phyloP scores from a whole-genome alignment of 2,329 filamentous ascomycete genomes.

The Gnomoniopsis sp. region DNA sequence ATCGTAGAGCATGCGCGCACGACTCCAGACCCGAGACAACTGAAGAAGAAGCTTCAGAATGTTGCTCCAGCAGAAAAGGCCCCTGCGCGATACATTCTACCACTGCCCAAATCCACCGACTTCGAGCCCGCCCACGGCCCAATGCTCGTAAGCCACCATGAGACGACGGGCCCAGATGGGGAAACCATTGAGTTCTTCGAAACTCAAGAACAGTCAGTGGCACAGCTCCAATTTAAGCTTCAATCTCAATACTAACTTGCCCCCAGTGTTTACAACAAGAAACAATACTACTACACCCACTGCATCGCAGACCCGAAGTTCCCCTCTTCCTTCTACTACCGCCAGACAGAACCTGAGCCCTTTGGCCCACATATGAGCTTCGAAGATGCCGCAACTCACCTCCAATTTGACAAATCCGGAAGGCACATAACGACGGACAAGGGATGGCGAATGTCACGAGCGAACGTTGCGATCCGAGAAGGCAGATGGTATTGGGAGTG shows the following conservation, averaged over 20 bases:
- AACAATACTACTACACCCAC: slow-evolving; percentile 81
- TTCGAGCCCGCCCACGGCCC: slow-evolving; percentile 59
- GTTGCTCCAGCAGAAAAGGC: slow-evolving; percentile 39
- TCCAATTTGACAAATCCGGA: slow-evolving; percentile 75
- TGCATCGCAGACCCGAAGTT: slow-evolving; percentile 89
- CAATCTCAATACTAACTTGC: neutral
- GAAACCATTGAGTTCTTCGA: slow-evolving; percentile 57
- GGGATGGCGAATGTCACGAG: slow-evolving; percentile 86
- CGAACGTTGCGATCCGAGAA: slow-evolving; percentile 86
- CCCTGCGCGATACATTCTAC: slow-evolving; percentile 60
- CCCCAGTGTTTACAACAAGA: slow-evolving; percentile 58
- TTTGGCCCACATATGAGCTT: slow-evolving; percentile 84
- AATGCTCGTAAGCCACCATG: slow-evolving; percentile 54
- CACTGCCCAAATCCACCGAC: slow-evolving; percentile 59
- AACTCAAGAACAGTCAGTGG: slow-evolving; percentile 60
- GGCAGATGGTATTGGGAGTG: slow-evolving; percentile 94
- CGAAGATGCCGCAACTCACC: slow-evolving; percentile 83
- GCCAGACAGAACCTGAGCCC: slow-evolving; percentile 81
- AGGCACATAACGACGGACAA: slow-evolving; percentile 83
- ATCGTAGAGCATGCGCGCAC: slow-evolving; percentile 46
- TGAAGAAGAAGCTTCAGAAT: slow-evolving; percentile 33
- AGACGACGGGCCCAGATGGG: slow-evolving; percentile 46
- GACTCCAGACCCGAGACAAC: slow-evolving; percentile 53
- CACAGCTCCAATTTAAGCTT: neutral
- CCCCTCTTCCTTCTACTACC: slow-evolving; percentile 82